phyloP scores from a whole-genome alignment of 805 yeast species.

The Henningerozyma blattae region DNA sequence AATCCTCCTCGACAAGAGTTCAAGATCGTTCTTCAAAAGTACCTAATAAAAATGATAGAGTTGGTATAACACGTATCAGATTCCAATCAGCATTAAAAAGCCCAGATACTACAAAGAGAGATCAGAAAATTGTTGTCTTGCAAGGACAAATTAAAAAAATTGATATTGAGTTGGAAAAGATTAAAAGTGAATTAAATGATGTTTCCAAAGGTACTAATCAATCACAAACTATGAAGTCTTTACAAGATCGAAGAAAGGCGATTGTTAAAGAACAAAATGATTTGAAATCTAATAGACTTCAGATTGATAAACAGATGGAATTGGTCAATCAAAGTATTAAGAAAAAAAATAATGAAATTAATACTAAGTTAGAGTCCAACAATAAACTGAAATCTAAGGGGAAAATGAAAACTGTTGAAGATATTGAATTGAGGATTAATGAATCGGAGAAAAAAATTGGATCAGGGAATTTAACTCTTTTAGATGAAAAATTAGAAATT shows the following conservation, averaged over 20 bases:
- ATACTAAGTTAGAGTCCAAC: constrained; percentile 1
- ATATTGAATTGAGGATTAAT: constrained; percentile 50
- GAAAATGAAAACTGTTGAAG: constrained; percentile 51
- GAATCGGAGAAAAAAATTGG: constrained; percentile 61
- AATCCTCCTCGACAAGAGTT: no score
- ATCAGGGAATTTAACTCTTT: constrained; percentile 67
- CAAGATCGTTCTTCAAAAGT: no score
- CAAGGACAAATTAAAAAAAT: constrained; percentile 1
- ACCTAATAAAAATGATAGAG: no score
- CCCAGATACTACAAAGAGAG: constrained; percentile 1
- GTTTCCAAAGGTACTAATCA: no score
- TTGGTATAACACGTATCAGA: no score
- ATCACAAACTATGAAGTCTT: constrained; percentile 7
- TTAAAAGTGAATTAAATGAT: neutral
- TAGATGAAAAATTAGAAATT: constrained; percentile 73
- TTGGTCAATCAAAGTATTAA: constrained; percentile 54
- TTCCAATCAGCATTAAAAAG: neutral
- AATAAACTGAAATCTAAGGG: constrained; percentile 32
- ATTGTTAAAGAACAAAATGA: constrained; percentile 33
- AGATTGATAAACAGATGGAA: constrained; percentile 52
- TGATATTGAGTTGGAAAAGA: neutral
- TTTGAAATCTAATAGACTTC: constrained; percentile 31
- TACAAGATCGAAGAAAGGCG: constrained; percentile 31
- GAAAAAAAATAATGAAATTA: constrained; percentile 58
- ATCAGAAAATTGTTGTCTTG: neutral